Evolutionary conservation across 108 stramenopile species (phyloP).

Genomic region (Asterionellopsis glacialis): DNA sequence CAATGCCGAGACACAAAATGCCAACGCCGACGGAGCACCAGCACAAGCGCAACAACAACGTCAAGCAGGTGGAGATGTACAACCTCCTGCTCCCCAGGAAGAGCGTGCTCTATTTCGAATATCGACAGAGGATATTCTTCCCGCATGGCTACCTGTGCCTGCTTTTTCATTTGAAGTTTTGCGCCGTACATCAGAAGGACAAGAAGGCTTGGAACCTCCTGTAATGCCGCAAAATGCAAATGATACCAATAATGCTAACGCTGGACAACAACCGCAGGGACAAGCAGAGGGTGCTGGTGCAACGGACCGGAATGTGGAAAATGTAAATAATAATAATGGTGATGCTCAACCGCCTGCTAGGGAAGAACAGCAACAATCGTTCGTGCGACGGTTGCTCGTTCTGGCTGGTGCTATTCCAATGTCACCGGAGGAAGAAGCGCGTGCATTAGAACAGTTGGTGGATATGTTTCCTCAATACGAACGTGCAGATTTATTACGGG

Average conservation of each 20-base stretch:
- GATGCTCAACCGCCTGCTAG: conserved; percentile 11
- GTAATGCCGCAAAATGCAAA: conserved; percentile 7
- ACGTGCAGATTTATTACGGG: conserved; percentile 60
- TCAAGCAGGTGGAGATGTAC: neutral
- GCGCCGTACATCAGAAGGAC: conserved; percentile 37
- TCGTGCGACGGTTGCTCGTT: conserved; percentile 52
- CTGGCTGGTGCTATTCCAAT: conserved; percentile 62
- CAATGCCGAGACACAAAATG: neutral
- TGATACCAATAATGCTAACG: conserved; percentile 7
- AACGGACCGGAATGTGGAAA: conserved; percentile 10
- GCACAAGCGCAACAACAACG: conserved; percentile 15
- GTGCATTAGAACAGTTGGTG: conserved; percentile 56
- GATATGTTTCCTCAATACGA: conserved; percentile 82
- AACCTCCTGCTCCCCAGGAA: too few species aligned
- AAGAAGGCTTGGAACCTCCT: conserved; percentile 7
- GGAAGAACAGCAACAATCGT: conserved; percentile 30
- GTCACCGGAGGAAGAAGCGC: conserved; percentile 74
- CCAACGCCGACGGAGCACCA: conserved; percentile 8
- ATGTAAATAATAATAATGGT: conserved; percentile 6
- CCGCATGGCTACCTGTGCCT: conserved; percentile 71
- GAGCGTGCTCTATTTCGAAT: conserved; percentile 71
- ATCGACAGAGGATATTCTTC: conserved; percentile 74
- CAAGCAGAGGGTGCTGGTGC: conserved; percentile 20
- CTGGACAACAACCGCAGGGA: conserved; percentile 4
- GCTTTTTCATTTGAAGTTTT: conserved; percentile 81